A percentile compares a stretch with the other conserved stretches of the same genome.
phyloP scores from a whole-genome alignment of 78 protist genomes.

The Tieghemostelium lacteum region DNA sequence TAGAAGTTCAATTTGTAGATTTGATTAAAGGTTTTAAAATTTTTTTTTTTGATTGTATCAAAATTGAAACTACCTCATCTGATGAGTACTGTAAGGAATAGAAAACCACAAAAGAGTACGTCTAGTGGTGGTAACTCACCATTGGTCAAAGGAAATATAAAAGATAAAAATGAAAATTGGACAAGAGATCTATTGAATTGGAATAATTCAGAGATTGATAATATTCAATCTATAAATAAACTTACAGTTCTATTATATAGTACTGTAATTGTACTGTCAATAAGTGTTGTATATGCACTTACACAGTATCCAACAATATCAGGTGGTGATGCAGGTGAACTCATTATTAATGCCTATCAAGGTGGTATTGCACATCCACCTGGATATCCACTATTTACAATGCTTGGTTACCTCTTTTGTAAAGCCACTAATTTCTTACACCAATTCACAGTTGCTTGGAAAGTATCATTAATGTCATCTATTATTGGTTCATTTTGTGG shows the following conservation, averaged over 20 bases:
- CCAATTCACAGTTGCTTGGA: conserved; percentile 27
- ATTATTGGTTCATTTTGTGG: conserved; percentile 28
- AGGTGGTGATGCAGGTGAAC: conserved; percentile 91
- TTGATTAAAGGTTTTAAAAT: too few species aligned
- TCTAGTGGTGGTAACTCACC: conserved; percentile 9
- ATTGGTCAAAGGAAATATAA: not conserved
- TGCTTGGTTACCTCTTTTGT: conserved; percentile 59
- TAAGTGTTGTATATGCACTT: conserved; percentile 42
- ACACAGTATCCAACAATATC: conserved; percentile 85
- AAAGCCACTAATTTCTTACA: not conserved
- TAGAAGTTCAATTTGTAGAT: too few species aligned
- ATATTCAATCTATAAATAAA: not conserved
- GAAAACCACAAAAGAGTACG: not conserved
- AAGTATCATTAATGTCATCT: conserved; percentile 57
- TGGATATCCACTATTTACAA: conserved; percentile 86
- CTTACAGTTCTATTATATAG: not conserved
- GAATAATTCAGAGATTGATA: conserved; percentile 18
- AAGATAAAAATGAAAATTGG: not conserved
- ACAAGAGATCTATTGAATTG: conserved; percentile 64
- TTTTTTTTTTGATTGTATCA: too few species aligned
- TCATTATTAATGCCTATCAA: conserved; percentile 67
- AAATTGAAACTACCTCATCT: too few species aligned
- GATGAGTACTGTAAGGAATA: not conserved
- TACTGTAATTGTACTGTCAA: conserved; percentile 16
- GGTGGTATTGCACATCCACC: conserved; percentile 90